phyloP scores from a whole-genome alignment of 768 basidiomycete genomes.

The Lentinula raphanica region DNA sequence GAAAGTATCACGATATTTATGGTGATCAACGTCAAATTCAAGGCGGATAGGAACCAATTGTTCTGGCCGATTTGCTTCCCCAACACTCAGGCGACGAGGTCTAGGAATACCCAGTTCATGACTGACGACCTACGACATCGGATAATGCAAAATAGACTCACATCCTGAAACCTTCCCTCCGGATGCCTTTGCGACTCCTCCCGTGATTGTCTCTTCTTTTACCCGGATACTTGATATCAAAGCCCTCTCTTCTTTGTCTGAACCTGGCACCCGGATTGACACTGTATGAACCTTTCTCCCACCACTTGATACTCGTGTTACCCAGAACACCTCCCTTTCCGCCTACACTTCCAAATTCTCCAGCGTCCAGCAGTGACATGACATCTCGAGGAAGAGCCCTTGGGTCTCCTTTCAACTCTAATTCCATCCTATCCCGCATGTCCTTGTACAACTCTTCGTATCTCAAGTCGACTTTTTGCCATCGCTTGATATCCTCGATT shows the following conservation, averaged over 20 bases:
- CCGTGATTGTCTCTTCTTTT: conserved; percentile 18
- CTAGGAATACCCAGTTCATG: conserved; percentile 25
- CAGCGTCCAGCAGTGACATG: background rate
- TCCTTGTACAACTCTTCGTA: conserved; percentile 45
- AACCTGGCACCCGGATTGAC: conserved; percentile 32
- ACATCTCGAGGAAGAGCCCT: background rate
- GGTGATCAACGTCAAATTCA: conserved; percentile 93
- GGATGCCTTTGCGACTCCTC: conserved; percentile 44
- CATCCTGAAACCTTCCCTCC: conserved; percentile 70
- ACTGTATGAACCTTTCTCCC: conserved; percentile 50
- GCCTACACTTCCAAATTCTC: conserved; percentile 4
- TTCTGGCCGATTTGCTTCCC: conserved; percentile 63
- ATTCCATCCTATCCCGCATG: conserved; percentile 48
- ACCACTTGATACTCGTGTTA: conserved; percentile 45
- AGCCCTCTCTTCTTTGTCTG: conserved; percentile 37
- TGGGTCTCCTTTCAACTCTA: conserved; percentile 39
- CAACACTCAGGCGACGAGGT: conserved; percentile 52
- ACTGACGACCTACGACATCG: conserved; percentile 5
- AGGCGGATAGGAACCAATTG: conserved; percentile 91
- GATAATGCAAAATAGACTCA: conserved; percentile 37
- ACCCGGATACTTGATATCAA: conserved; percentile 34
- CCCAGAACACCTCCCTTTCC: conserved; percentile 34
- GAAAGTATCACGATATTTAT: conserved; percentile 93
- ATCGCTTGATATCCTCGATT: conserved; percentile 47
- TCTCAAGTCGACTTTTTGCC: conserved; percentile 60